These are phyloP conservation scores for Phytophthora podocarpi DNA, from an alignment of 352 stramenopile genomes.

Conservation along the genomic window DNA sequence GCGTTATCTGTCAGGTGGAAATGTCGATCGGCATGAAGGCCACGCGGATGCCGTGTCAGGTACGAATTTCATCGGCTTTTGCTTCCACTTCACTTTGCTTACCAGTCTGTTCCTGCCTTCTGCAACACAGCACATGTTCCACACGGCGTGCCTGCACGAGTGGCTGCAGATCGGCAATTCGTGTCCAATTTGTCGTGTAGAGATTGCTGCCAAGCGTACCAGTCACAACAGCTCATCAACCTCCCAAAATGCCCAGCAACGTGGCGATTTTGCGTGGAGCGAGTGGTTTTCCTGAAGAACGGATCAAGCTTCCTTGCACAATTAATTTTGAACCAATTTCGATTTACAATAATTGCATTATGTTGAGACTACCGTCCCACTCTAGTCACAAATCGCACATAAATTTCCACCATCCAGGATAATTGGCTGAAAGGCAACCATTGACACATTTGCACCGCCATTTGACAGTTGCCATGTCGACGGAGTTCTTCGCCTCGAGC, in stretches of 20 bases:
- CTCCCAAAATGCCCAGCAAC: slow-evolving; percentile 48
- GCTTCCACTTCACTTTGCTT: neutral
- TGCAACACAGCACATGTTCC: slow-evolving; percentile 73
- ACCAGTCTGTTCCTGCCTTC: neutral
- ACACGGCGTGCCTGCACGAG: slow-evolving; percentile 75
- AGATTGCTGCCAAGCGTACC: slow-evolving; percentile 64
- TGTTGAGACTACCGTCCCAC: no score
- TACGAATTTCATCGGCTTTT: slow-evolving; percentile 15
- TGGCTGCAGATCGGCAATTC: slow-evolving; percentile 88
- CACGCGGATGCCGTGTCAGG: slow-evolving; percentile 75
- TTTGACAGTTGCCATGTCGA: slow-evolving; percentile 39
- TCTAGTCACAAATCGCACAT: neutral
- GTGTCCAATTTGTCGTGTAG: slow-evolving; percentile 81
- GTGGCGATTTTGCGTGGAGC: slow-evolving; percentile 69
- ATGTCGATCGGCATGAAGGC: slow-evolving; percentile 73
- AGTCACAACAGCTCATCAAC: slow-evolving; percentile 24
- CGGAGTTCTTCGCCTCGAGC: slow-evolving; percentile 74
- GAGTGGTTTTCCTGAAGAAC: slow-evolving; percentile 75
- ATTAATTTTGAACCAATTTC: slow-evolving; percentile 21
- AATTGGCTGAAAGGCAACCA: slow-evolving; percentile 33
- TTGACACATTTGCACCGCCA: slow-evolving; percentile 11
- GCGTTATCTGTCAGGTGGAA: slow-evolving; percentile 83
- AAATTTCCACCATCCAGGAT: slow-evolving; percentile 6
- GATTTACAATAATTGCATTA: neutral
- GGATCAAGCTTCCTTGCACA: slow-evolving; percentile 4